phyloP scores from a whole-genome alignment of 2,329 filamentous ascomycete genomes.

The Fusarium coicis region DNA sequence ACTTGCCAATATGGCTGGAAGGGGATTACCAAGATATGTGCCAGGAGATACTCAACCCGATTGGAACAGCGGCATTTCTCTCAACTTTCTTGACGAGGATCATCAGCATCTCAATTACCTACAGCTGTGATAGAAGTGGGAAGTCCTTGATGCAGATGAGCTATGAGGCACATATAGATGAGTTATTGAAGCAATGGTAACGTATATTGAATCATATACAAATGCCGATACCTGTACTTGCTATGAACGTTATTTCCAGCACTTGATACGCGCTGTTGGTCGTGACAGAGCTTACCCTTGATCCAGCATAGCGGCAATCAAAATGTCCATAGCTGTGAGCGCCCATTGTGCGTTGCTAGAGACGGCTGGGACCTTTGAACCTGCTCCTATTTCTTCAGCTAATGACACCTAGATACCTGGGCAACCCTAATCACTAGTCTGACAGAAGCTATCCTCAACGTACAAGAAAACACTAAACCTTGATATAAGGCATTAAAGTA shows the following conservation, averaged over 20 bases:
- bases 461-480: too few relatives aligned
- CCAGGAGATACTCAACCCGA: background rate
- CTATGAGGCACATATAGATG: too few relatives aligned
- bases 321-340: background rate
- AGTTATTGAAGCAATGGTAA: background rate
- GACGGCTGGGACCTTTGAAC: background rate
- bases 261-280: fast-evolving
- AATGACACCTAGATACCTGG: fast-evolving
- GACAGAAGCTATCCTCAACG: background rate
- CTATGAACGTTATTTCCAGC: too few relatives aligned
- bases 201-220: background rate
- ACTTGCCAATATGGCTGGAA: background rate
- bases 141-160: background rate
- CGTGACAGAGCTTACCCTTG: background rate
- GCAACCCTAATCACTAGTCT: background rate
- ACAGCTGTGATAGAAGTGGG: background rate
- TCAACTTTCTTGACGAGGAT: background rate
- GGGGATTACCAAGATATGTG: background rate
- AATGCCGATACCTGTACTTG: fast-evolving
- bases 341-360: fast-evolving
- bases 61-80: background rate
- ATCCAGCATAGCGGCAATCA: fast-evolving
- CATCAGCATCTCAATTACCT: background rate
- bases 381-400: fast-evolving
- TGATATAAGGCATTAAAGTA: too few relatives aligned